Evolutionary conservation across 2,329 filamentous ascomycete genomes (phyloP), one percentile per base, ranked within the genome.

Genomic region (Sordariomycetes sp.): DNA sequence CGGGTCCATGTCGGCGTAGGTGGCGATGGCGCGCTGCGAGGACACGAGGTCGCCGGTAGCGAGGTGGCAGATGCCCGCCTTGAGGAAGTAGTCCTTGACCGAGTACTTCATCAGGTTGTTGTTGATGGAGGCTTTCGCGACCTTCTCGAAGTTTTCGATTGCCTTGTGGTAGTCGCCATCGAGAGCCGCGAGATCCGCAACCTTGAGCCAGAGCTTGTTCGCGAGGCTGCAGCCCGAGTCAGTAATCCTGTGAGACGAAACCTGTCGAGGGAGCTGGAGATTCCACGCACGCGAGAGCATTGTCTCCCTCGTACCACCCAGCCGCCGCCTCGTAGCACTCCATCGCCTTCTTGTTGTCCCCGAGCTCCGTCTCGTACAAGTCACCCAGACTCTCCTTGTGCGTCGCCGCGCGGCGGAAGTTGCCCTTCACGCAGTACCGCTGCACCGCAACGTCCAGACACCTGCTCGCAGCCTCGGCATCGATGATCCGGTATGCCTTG

Each of bases 41-140:
- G 87, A 88, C 58, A 97, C 88, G 66, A 88, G 76, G 70, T 97
- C 93, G 61, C 78, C 78, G 20, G 76, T 78, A 46, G 83, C 83
- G 43, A 97, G 79, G 70, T 96, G 88, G 76, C 92, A 97, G 69
- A 97, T 89, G 35, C 91, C 92, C 1, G 90, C 90, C 76, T 97
- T 96, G 67, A 97, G 80, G 67, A 97, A 86, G 75, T 97, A 97
- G 64, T 97, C 91, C 74, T 97, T 97, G 62, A 97, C 90, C 54
- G 85, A 90, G 83, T 90, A 96, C 70, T 87, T 89, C 89, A 95
- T 93, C 60, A 96, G 78, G 71, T 95, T 94, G 77, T 95, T 97
- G 72, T 86, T 86, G 66, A 96, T 85, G 40, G 87, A 88, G 51
- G 82, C 80, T 59, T 82, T 80, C 50, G 90, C 88, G 54, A 97